Evolutionary conservation across 2,329 filamentous ascomycete genomes (phyloP).

Genomic region (Fusarium setosum): DNA sequence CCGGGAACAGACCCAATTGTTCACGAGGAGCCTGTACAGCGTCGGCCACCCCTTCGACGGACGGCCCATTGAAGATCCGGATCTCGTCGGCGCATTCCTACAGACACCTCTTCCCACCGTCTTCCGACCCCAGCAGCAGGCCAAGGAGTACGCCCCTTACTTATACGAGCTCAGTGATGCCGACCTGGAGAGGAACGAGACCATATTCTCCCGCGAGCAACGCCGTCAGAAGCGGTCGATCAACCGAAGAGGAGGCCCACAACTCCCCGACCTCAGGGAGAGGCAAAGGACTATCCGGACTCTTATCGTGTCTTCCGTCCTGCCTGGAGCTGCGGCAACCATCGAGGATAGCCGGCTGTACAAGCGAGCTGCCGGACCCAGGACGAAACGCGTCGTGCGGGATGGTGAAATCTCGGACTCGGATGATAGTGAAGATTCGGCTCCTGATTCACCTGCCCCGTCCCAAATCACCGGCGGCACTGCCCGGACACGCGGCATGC

Average conservation of each 20-base stretch:
- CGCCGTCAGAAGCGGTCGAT: slow-evolving; percentile 94
- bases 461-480: slow-evolving; percentile 79
- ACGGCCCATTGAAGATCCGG: slow-evolving; percentile 89
- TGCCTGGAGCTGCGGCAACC: slow-evolving; percentile 84
- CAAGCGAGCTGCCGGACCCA: slow-evolving; percentile 76
- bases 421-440: slow-evolving; percentile 90
- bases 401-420: slow-evolving; percentile 86
- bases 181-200: slow-evolving; percentile 89
- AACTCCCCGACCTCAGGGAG: slow-evolving; percentile 95
- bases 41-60: slow-evolving; percentile 96
- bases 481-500: slow-evolving; percentile 86
- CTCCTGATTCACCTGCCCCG: slow-evolving; percentile 84
- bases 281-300: slow-evolving; percentile 93
- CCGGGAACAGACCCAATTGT: slow-evolving; percentile 93
- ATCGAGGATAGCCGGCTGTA: slow-evolving; percentile 89
- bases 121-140: slow-evolving; percentile 90
- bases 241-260: slow-evolving; percentile 91
- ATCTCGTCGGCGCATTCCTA: slow-evolving; percentile 86
- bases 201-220: slow-evolving; percentile 93
- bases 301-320: slow-evolving; percentile 88
- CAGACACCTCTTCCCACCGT: slow-evolving; percentile 84
- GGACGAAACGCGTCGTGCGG: slow-evolving; percentile 63
- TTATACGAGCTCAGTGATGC: slow-evolving; percentile 93
- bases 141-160: slow-evolving; percentile 94
- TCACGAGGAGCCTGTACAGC: slow-evolving; percentile 92